Base-by-base conservation (phyloP, 345 rosid species). In the Populus davidiana region DNA sequence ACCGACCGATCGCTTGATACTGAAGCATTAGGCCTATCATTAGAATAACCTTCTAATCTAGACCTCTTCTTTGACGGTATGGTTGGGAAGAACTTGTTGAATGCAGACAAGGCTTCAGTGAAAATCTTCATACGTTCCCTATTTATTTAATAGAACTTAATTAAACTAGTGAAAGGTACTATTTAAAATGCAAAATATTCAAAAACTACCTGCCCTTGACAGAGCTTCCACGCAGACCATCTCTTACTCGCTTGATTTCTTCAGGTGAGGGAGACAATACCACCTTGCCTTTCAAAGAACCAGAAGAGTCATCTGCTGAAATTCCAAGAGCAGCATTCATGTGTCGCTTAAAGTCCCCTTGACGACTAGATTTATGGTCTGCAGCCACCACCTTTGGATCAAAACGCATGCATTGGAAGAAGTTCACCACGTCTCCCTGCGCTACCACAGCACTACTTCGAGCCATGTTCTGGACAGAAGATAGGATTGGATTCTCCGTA, bases 1-100 rank as follows among this genome's bases (percentile, higher is more conserved):
- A 84, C 79, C 69, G 91, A 84, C 59, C 90, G 91, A 74, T 90
- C 98, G 79, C 81, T 88, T 66, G 94, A 87, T 71, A 85, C 77
- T 74, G 78, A 74, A 69, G 87, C 73, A 82, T 83, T 82, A 59
- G 89, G 49, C 35, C 92, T 91, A 41, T 92, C 97, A 87, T 73
- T 80, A 76, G 89, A 70, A 86, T 87, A 88, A 27, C 87, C 83
- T 76, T 94, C 99, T 82, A 86, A 82, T 73, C 97, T 89, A 77
- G 97, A 90, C 84, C 98, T 92, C 85, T 91, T 94, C 91, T 91
- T 96, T 69, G 96, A 84, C 65, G 92, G 88, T 78, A 92, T 67
- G 76, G 79, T 86, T 17, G 97, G 93, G 75, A 94, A 90, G 81
- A 84, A 86, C 80, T 94, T 89, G 87, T 90, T 94, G 83, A 94